These are phyloP conservation scores for Brasilioporus rufonigricans DNA, from an alignment of 768 basidiomycete species.

Conservation along the genomic window DNA sequence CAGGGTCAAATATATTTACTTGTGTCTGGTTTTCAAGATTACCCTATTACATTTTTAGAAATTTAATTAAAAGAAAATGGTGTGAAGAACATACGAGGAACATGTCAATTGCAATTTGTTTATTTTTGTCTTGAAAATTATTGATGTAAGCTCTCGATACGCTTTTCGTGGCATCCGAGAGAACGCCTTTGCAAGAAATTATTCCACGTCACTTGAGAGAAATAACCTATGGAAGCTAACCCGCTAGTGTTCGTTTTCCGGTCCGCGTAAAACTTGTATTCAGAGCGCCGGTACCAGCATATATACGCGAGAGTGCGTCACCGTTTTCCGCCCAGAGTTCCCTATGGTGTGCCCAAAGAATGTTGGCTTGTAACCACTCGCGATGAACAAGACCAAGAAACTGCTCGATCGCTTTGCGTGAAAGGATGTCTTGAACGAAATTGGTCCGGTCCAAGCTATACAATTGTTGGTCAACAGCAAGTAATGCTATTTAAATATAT, in stretches of 20 bases:
- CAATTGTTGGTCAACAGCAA: slow-evolving; percentile 2
- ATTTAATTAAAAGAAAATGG: neutral
- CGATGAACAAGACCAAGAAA: slow-evolving; percentile 78
- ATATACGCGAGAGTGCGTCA: slow-evolving; percentile 88
- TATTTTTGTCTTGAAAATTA: slow-evolving; percentile 94
- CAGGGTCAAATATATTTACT: slow-evolving; percentile 91
- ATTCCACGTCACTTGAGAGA: neutral
- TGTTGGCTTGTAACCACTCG: slow-evolving; percentile 66
- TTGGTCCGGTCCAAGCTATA: slow-evolving; percentile 93
- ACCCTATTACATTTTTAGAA: slow-evolving; percentile 54
- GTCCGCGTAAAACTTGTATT: slow-evolving; percentile 96
- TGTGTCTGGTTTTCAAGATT: slow-evolving; percentile 86
- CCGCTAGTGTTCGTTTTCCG: slow-evolving; percentile 91
- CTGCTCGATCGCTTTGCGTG: slow-evolving; percentile 74
- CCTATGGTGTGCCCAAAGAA: slow-evolving; percentile 84
- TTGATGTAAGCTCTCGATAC: slow-evolving; percentile 96
- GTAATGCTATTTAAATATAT: neutral
- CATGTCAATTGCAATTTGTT: slow-evolving; percentile 94
- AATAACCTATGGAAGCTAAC: slow-evolving; percentile 34
- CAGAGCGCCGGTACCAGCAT: slow-evolving; percentile 89
- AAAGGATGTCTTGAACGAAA: slow-evolving; percentile 94
- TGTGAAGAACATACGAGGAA: slow-evolving; percentile 64
- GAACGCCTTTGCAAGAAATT: slow-evolving; percentile 52
- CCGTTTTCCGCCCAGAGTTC: slow-evolving; percentile 98
- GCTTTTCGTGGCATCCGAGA: slow-evolving; percentile 96